Percentiles rank a stretch among this genome's conserved stretches.
These are phyloP conservation scores for Globisporangium paddicum DNA, from an alignment of 352 stramenopile species.

Conservation along the genomic window DNA sequence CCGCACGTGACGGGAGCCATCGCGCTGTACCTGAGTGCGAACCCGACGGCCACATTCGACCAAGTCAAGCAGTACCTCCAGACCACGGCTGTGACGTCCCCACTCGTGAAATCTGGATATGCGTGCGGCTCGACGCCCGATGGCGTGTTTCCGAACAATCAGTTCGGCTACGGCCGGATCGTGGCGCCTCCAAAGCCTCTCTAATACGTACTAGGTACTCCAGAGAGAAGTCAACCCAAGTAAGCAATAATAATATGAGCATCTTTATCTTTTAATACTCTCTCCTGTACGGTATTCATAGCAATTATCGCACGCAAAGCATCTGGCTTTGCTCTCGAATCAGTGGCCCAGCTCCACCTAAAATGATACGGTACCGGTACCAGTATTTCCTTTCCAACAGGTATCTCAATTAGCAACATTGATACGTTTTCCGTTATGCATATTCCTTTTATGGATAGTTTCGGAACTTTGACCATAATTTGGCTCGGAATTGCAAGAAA, in stretches of 20 bases:
- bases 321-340: too few relatives aligned
- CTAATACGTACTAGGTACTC: too few relatives aligned
- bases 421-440: too few relatives aligned
- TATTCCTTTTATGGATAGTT: too few relatives aligned
- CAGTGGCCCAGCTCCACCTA: too few relatives aligned
- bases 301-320: too few relatives aligned
- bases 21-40: constrained; percentile 12
- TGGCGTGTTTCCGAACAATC: constrained; percentile 19
- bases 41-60: constrained; percentile 10
- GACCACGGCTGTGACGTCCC: constrained; percentile 4
- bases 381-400: too few relatives aligned
- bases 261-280: neutral
- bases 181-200: neutral
- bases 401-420: too few relatives aligned
- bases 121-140: constrained; percentile 15
- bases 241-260: neutral
- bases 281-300: too few relatives aligned
- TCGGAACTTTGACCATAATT: too few relatives aligned
- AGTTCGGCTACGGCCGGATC: constrained; percentile 14
- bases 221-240: neutral
- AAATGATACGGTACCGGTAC: too few relatives aligned
- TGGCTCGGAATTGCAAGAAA: too few relatives aligned
- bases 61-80: constrained; percentile 5
- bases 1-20: constrained; percentile 15
- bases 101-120: constrained; percentile 1